Base-by-base conservation (phyloP, 768 basidiomycete species). In the Lanmaoa rubissima region DNA sequence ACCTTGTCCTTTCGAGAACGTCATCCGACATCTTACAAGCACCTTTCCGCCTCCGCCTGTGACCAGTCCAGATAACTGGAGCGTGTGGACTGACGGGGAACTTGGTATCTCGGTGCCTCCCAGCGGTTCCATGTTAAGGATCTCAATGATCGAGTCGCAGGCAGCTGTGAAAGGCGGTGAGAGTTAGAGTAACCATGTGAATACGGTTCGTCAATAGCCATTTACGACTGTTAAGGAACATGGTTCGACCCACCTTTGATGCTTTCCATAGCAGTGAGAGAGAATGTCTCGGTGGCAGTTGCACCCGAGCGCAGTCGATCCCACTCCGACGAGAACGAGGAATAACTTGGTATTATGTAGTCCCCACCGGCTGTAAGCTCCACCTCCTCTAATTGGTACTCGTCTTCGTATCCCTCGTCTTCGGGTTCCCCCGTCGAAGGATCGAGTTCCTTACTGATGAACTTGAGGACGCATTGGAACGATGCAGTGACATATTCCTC, bases 361-460 rank as follows among this genome's bases (percentile, higher is more conserved):
- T 98, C 96, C 2, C 88, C 87, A 32, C 88, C 90, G 12, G 92
- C 95, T 57, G 88, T 87, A 51, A 99, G 78, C 70, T 98, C 97
- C 54, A 97, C 84, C 59, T 98, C 97, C 72, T 99, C 97, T 42
- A 98, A 77, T 72, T 93, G 92, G 74, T 99, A 99, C 74, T 98
- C 96, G 76, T 98, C 97, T 68, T 94, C 92, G 72, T 98, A 99
- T n/a, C 97, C 97, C 52, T 97, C 95, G 61, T 91, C 93, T 74
- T 99, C 97, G 10, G 97, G 97, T 67, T 92, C 87, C 24, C 95
- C 95, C 14, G 91, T 95, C 44, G 89, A 82, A 13, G 97, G 97
- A 73, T 99, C 97, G 17, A 98, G 83, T 69, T 99, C 97, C 74
- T 98, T 99, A 77, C 92, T 95, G 64, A 95, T 78, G 69, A 97